phyloP scores from a whole-genome alignment of 2,329 filamentous ascomycete species.

The Colletotrichum viniferum region DNA sequence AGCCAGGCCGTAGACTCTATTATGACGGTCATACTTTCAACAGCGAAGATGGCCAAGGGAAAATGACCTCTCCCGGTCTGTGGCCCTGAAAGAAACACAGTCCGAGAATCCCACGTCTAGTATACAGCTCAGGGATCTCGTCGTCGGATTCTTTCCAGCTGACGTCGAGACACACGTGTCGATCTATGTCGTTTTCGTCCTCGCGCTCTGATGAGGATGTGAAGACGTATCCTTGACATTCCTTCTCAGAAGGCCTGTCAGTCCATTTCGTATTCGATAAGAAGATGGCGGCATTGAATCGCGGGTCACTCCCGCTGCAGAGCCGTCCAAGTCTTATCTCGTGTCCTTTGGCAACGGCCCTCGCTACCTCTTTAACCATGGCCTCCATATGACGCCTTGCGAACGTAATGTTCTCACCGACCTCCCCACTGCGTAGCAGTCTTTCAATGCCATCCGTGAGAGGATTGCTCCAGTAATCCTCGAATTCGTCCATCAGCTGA shows the following conservation, averaged over 20 bases:
- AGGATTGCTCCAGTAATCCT: background rate
- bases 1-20: too few relatives aligned
- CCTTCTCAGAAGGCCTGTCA: accelerated
- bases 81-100: background rate
- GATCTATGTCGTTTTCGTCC: accelerated
- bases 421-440: accelerated
- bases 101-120: background rate
- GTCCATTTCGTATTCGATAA: accelerated
- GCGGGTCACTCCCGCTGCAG: accelerated
- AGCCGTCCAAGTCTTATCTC: background rate
- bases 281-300: background rate
- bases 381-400: background rate
- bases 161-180: background rate
- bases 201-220: background rate
- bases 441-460: accelerated
- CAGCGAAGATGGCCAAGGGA: background rate
- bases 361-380: background rate
- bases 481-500: accelerated
- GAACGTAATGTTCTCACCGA: accelerated
- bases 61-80: background rate
- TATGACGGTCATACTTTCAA: accelerated
- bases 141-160: background rate
- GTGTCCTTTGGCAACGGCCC: background rate
- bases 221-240: background rate
- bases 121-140: background rate